Percentiles rank a stretch among this genome's conserved stretches.
phyloP scores from a whole-genome alignment of 1,284 basidiomycete species.

The Taiwanofungus camphoratus region DNA sequence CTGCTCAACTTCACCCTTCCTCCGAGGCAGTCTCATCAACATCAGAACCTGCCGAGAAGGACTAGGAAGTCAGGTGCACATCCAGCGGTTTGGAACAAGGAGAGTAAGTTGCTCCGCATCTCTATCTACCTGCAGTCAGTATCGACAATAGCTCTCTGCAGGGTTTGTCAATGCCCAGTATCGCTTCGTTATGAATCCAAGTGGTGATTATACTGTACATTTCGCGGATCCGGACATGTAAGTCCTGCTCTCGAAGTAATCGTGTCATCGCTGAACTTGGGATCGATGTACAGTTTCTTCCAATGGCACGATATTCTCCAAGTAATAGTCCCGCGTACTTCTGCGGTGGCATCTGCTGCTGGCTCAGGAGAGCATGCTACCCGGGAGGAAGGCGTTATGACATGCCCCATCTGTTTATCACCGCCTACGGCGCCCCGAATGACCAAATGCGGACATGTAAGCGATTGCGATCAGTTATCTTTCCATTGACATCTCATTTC shows the following conservation, averaged over 20 bases:
- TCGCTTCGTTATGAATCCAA: conserved; percentile 89
- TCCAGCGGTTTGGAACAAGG: conserved; percentile 77
- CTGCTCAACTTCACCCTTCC: conserved; percentile 84
- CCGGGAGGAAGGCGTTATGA: conserved; percentile 57
- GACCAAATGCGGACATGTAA: conserved; percentile 96
- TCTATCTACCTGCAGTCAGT: conserved; percentile 5
- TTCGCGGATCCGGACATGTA: conserved; percentile 94
- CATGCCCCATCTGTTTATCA: conserved; percentile 94
- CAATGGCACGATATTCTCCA: conserved; percentile 97
- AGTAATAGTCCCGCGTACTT: conserved; percentile 83
- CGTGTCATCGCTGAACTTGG: conserved; percentile 10
- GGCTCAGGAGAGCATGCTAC: conserved; percentile 32
- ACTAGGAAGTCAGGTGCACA: conserved; percentile 60
- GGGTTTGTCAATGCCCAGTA: conserved; percentile 93
- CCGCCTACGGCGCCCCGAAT: conserved; percentile 90
- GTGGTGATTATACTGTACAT: conserved; percentile 89
- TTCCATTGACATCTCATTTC: conserved; percentile 12
- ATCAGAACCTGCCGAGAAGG: conserved; percentile 59
- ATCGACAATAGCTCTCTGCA: conserved; percentile 25
- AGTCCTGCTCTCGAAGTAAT: conserved; percentile 27
- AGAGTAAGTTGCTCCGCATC: conserved; percentile 55
- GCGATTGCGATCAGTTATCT: conserved; percentile 35
- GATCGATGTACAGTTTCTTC: conserved; percentile 58
- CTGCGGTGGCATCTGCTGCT: conserved; percentile 51
- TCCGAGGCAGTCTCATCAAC: conserved; percentile 60